These are phyloP conservation scores for Linnemannia hyalina DNA, from an alignment of 192 early-diverging fungal genomes.

Conservation along the genomic window DNA sequence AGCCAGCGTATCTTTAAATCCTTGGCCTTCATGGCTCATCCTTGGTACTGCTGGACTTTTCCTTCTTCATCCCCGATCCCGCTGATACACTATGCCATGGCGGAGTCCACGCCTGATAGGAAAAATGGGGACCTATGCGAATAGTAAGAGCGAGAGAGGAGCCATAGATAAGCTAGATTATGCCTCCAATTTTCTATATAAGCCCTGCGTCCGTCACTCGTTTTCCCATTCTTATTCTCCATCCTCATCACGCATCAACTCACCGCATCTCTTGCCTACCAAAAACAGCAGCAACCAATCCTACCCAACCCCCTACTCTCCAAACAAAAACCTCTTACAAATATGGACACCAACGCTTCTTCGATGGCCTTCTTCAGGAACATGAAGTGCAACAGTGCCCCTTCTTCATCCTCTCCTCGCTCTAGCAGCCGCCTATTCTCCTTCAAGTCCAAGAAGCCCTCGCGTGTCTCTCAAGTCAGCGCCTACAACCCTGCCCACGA, in stretches of 20 bases:
- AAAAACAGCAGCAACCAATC: neutral
- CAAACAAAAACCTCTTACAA: neutral
- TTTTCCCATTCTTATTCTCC: neutral
- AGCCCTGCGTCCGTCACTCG: neutral
- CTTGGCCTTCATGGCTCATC: neutral
- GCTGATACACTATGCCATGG: neutral
- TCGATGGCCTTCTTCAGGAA: slow-evolving; percentile 55
- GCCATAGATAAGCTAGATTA: neutral
- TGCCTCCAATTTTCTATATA: neutral
- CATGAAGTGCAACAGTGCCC: slow-evolving; percentile 46
- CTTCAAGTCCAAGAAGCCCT: slow-evolving; percentile 28
- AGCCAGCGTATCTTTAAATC: neutral
- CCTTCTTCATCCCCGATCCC: neutral
- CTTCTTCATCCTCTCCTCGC: neutral
- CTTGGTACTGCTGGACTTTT: neutral
- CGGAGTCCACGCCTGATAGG: neutral
- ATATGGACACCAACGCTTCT: slow-evolving; percentile 52
- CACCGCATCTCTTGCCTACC: neutral
- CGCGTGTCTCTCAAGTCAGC: slow-evolving; percentile 32
- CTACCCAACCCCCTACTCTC: neutral
- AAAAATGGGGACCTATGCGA: neutral
- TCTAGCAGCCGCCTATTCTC: slow-evolving; percentile 20
- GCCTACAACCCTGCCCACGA: slow-evolving; percentile 25
- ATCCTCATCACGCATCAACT: neutral
- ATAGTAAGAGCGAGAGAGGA: neutral